Base-by-base conservation (phyloP, 176 grass and related monocot species). In the Carex kokanica region DNA sequence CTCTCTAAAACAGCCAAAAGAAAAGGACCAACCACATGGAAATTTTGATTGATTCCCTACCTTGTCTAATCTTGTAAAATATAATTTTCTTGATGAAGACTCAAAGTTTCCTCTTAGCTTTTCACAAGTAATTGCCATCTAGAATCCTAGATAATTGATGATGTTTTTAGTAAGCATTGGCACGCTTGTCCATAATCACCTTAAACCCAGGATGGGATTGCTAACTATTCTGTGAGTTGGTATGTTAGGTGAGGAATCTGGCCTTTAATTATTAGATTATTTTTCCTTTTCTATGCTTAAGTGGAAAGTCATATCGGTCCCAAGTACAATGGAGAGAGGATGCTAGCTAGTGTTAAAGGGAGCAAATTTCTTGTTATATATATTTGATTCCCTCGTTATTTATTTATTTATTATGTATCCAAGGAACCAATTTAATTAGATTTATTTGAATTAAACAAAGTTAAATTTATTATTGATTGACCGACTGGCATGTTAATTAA, bases 141-240 rank as follows among this genome's bases (percentile, higher is more conserved):
- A 38, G 36, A 38, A 38, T 38, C 36, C 36, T 38, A 81, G 8
- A 81, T 81, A 49, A 49, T 49, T 49, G n/a, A 29, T 82, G 62
- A 36, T 82, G 20, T 82, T 47, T 47, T 66, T 45, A 64, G 56
- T 64, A 49, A 49, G 23, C 34, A 81, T 38, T 21, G 58, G 63
- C 56, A 61, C 60, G 3, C 13, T 64, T 81, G 5, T 23, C 9
- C 38, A 63, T 8, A 13, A 57, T 63, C 57, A 27, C 27, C 15
- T 60, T 80, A 80, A 80, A 80, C 57, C 45, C 21, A 29, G 12
- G 47, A 75, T 75, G 71, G 4, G 45, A 53, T 75, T 75, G 45
- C 71, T 25, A 75, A 53, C 20, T 53, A 29, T 75, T 54, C 0
- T 43, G 69, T 49, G 45, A 29, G 72, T 77, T 32, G 73, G 73